Evolutionary conservation across 2,329 filamentous ascomycete genomes (phyloP), one percentile per base, ranked within the genome.

Genomic region (Akanthomyces dipterigenus): DNA sequence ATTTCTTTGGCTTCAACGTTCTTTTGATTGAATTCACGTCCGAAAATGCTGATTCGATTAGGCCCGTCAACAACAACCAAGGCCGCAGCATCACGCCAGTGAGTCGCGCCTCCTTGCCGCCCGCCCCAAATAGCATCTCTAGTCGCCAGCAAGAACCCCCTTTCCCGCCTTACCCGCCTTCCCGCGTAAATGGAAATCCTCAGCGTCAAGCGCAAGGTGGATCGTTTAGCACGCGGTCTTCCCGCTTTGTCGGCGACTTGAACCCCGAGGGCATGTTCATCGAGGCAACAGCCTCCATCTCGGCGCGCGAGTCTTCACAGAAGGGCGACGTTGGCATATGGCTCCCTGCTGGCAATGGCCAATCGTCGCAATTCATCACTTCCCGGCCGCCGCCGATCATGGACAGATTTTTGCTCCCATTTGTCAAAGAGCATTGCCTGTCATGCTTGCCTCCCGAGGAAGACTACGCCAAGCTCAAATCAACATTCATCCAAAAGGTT

Each of bases 181-280:
- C 36, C 14, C 57, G 51, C 64, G 1, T 24, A 61, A 26, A 55
- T 48, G 22, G 59, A 54, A 8, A 59, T 60, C 0, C 63, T 64
- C 36, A 43, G 20, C 55, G 46, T 57, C 43, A 63, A 49, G 2
- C 60, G 43, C 62, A 45, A 34, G 66, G 45, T 31, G 69, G 60
- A 16, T 56, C 65, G 3, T 63, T 67, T 14, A 67, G 66, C 36
- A 61, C 69, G 11, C 68, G 69, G 43, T 72, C 73, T 0, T 75
- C 74, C 1, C 79, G 83, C 7, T 86, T 85, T 60, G 79, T 86
- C 42, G 82, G 83, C 20, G 83, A 86, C 66, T 67, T 85, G 31
- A 86, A 84, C 64, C 84, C 83, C 2, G 83, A 86, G 68, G 80
- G 80, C 62, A 81, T 86, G 68, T 83, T 87, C 61, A 75, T 83